Evolutionary conservation across 306 rosid genomes (phyloP), one percentile per base, ranked within the genome.

Genomic region (Luffa acutangula): DNA sequence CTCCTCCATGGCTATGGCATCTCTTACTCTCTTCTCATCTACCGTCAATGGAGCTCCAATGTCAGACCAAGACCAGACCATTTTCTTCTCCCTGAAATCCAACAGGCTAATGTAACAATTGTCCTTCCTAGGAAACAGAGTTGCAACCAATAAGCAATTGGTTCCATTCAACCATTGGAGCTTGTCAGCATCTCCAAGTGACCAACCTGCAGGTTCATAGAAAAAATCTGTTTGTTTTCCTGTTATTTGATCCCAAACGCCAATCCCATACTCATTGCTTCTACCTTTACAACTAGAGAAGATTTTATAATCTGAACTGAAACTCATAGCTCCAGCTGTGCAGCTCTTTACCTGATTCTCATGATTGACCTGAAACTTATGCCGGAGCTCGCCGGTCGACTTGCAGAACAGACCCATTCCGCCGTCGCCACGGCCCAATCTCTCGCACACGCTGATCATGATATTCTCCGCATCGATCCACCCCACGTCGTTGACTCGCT

Each of bases 21-120:
- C 99, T 74, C 99, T 79, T 51, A 95, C 97, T 42, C 97, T 51
- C 77, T 86, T 93, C 84, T 93, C 97, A 25, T 93, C 96, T 17
- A 81, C 91, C 0, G 86, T 87, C 6, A 88, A 72, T 0, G 92
- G 85, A 46, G 91, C 91, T 17, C 90, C 96, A 37, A 83, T 72
- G 72, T 95, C 99, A 13, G 99, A 91, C 99, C 99, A 95, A 79
- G 82, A 85, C 97, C 97, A 93, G 18, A 93, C 97, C 97, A 93
- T 91, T 36, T 83, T 92, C 85, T 91, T 92, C 77, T 85, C 88
- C 74, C 98, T 90, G 54, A 95, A 91, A 84, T 95, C 99, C 87
- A 95, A 77, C 63, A 95, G 57, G 25, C 97, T 95, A 43, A 95
- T 93, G 86, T 93, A 95, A 84, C 97, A 95, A 69, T 95, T 90